Percentiles rank a stretch among this genome's conserved stretches.
These are phyloP conservation scores for Mycena citricolor DNA, from an alignment of 1,284 basidiomycete species.

Conservation along the genomic window DNA sequence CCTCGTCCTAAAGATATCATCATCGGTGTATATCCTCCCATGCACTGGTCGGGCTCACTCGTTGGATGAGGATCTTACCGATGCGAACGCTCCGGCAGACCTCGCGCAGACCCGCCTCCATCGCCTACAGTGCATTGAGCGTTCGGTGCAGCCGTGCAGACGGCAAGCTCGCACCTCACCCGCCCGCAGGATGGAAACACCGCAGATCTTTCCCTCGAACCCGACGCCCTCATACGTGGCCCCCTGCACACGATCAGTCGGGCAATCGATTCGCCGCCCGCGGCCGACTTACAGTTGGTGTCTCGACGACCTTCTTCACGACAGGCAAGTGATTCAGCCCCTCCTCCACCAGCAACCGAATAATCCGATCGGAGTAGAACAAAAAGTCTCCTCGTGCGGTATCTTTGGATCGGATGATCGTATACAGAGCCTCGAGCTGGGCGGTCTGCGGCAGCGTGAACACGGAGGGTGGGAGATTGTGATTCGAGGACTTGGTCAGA, in stretches of 20 bases:
- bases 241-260: constrained; percentile 47
- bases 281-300: constrained; percentile 61
- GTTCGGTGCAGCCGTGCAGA: constrained; percentile 3
- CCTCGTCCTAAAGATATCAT: constrained; percentile 74
- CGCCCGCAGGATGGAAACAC: constrained; percentile 88
- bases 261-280: background rate
- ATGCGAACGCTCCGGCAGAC: constrained; percentile 90
- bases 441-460: constrained; percentile 84
- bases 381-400: constrained; percentile 93
- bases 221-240: constrained; percentile 84
- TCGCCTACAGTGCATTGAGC: constrained; percentile 57
- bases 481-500: constrained; percentile 17
- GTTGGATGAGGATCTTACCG: constrained; percentile 92
- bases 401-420: constrained; percentile 88
- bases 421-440: constrained; percentile 93
- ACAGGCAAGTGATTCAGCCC: constrained; percentile 97
- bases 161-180: constrained; percentile 60
- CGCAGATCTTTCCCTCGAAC: constrained; percentile 93
- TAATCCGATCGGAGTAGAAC: constrained; percentile 89
- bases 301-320: constrained; percentile 77
- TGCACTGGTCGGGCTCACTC: constrained; percentile 47
- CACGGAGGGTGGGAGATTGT: constrained; percentile 71
- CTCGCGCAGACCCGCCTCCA: constrained; percentile 93
- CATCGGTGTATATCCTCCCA: constrained; percentile 3
- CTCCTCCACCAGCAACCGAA: constrained; percentile 75